Evolutionary conservation across 371 early-diverging fungal genomes (phyloP).

Genomic region (Rhizopus arrhizus): DNA sequence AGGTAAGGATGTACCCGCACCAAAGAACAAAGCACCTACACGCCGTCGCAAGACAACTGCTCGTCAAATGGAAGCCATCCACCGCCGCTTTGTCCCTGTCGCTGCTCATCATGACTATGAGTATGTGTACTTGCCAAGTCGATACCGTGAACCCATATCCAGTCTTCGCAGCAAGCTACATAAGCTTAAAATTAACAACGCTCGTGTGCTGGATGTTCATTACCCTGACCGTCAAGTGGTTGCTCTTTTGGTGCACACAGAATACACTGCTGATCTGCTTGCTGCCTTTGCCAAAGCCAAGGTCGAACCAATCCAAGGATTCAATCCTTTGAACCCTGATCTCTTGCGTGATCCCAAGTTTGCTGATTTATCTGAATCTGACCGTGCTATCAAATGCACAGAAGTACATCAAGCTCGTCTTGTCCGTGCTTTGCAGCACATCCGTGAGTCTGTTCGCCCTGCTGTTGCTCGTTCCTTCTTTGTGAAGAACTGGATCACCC

Average conservation of each 20-base stretch:
- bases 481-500: neutral
- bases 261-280: neutral
- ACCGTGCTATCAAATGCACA: neutral
- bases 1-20: no score
- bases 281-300: neutral
- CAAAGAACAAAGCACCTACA: no score
- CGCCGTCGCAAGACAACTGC: neutral
- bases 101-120: neutral
- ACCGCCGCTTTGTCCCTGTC: neutral
- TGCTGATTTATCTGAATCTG: neutral
- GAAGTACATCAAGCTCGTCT: conserved; percentile 4
- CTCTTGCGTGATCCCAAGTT: neutral
- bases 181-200: neutral
- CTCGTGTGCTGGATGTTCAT: conserved; percentile 6
- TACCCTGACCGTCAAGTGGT: conserved; percentile 7
- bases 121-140: neutral
- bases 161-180: neutral
- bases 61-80: neutral
- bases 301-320: neutral
- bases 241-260: neutral
- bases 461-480: neutral
- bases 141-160: conserved; percentile 2
- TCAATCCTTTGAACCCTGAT: neutral
- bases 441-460: neutral
- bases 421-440: neutral